A percentile compares a stretch with the other conserved stretches of the same genome.
Evolutionary conservation across 345 rosid species (phyloP).

Genomic region (Rhodamnia argentea): DNA sequence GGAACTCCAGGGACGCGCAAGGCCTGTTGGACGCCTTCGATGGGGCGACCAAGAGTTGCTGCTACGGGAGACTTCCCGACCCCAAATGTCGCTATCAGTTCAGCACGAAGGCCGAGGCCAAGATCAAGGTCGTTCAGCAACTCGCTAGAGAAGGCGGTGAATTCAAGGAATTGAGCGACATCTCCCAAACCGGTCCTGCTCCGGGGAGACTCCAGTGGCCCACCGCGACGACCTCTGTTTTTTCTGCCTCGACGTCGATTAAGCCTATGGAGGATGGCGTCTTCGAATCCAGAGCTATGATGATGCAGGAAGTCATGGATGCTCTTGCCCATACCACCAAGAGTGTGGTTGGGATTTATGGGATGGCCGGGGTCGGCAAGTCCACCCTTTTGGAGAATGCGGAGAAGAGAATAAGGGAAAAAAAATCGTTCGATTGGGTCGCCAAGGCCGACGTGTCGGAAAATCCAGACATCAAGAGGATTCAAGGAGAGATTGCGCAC

Average conservation of each 20-base stretch:
- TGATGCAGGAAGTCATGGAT: accelerated
- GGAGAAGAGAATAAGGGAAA: not conserved
- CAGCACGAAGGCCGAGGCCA: too few species aligned
- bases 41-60: not conserved
- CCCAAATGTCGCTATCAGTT: too few species aligned
- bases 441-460: not conserved
- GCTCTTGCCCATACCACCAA: not conserved
- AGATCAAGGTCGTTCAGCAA: too few species aligned
- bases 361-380: not conserved
- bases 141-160: too few species aligned
- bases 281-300: accelerated
- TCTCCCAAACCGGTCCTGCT: too few species aligned
- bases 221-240: accelerated
- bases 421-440: not conserved
- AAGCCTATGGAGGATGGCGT: not conserved
- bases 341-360: not conserved
- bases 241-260: too few species aligned
- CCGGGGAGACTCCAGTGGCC: too few species aligned
- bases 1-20: too few species aligned
- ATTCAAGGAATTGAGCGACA: too few species aligned
- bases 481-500: not conserved
- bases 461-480: not conserved
- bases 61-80: not conserved
- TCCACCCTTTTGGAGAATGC: not conserved
- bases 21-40: too few species aligned